phyloP scores from a whole-genome alignment of 768 basidiomycete species.

The Tulasnella sp. region DNA sequence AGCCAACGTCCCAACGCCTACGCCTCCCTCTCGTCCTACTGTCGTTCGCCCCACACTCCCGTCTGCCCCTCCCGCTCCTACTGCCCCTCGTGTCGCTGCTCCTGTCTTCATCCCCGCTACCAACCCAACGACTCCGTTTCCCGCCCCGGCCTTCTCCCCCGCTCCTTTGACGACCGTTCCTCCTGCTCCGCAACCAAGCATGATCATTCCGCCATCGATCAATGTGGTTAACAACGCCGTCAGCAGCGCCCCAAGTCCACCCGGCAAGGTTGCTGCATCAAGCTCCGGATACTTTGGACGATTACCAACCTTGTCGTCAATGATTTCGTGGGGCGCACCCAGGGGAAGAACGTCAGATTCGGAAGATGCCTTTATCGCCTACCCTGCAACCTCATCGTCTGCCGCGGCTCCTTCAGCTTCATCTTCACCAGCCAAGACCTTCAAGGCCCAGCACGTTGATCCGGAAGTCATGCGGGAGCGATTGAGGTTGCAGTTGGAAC shows the following conservation, averaged over 20 bases:
- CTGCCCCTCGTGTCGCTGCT: slow-evolving; percentile 6
- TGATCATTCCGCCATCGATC: slow-evolving; percentile 21
- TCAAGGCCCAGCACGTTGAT: slow-evolving; percentile 30
- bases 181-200: slow-evolving; percentile 14
- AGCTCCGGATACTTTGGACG: not conserved
- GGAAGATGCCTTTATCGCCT: not conserved
- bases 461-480: slow-evolving; percentile 36
- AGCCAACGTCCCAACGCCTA: not conserved
- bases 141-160: not conserved
- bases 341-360: not conserved
- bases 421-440: not conserved
- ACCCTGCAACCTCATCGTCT: slow-evolving; percentile 9
- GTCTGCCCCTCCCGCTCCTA: not conserved
- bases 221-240: not conserved
- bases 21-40: slow-evolving; percentile 1
- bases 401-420: not conserved
- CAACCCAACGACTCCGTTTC: not conserved
- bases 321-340: not conserved
- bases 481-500: slow-evolving; percentile 32
- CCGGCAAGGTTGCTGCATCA: not conserved
- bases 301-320: not conserved
- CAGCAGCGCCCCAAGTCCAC: not conserved
- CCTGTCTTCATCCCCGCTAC: slow-evolving; percentile 28
- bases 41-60: not conserved
- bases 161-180: slow-evolving; percentile 23